Conservation (phyloP, 768 basidiomycete species). For the Zangia roseola region DNA sequence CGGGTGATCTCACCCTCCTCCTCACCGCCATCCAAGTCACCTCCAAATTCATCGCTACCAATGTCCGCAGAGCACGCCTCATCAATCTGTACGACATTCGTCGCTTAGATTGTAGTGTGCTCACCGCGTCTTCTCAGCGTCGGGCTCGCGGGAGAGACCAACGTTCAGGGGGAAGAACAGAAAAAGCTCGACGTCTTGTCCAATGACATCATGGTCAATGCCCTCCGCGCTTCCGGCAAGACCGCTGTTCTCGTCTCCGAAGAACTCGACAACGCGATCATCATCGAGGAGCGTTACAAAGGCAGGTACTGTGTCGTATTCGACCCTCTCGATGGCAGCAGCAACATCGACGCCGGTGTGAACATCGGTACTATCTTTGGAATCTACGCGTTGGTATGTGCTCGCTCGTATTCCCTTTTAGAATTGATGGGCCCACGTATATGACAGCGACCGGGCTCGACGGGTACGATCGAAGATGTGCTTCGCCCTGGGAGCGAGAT, state of each 20-base stretch:
- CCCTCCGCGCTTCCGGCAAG: constrained; percentile 94
- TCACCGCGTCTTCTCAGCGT: constrained; percentile 51
- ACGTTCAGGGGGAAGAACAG: constrained; percentile 98
- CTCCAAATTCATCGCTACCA: constrained; percentile 97
- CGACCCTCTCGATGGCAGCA: constrained; percentile 94
- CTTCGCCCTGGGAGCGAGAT: constrained; percentile 92
- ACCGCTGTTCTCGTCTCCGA: constrained; percentile 96
- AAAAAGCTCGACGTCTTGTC: constrained; percentile 98
- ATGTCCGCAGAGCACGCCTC: constrained; percentile 93
- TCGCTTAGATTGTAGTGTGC: not conserved
- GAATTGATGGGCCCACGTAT: not conserved
- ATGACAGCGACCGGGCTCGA: constrained; percentile 66
- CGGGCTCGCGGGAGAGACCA: constrained; percentile 93
- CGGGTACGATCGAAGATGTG: constrained; percentile 83
- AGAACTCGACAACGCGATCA: constrained; percentile 88
- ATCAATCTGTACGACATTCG: constrained; percentile 76
- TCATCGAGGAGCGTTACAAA: constrained; percentile 77
- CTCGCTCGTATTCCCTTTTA: not conserved
- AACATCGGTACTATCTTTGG: constrained; percentile 99
- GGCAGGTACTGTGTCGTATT: constrained; percentile 98
- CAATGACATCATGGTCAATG: constrained; percentile 99
- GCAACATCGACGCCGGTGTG: constrained; percentile 98
- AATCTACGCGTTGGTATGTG: constrained; percentile 84
- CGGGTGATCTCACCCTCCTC: constrained; percentile 92
- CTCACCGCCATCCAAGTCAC: constrained; percentile 95